phyloP scores from a whole-genome alignment of 352 stramenopile genomes.

The Globisporangium emineosum region DNA sequence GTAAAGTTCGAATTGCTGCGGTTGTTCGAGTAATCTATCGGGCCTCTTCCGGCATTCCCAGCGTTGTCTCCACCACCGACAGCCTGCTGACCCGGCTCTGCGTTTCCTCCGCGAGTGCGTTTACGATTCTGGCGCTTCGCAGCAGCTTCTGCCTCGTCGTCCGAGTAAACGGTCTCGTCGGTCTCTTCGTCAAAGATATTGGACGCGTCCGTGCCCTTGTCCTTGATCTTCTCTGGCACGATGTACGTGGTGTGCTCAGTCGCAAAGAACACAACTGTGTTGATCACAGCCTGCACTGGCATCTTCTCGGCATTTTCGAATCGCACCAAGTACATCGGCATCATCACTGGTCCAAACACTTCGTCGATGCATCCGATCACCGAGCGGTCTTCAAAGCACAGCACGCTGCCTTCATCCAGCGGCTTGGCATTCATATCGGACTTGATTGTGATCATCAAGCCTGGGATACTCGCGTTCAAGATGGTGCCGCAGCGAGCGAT shows the following conservation, averaged over 20 bases:
- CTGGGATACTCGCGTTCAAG: slow-evolving; percentile 55
- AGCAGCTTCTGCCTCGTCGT: slow-evolving; percentile 76
- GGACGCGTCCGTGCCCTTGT: slow-evolving; percentile 84
- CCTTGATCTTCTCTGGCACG: slow-evolving; percentile 63
- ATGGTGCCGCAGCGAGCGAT: slow-evolving; percentile 67
- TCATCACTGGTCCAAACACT: slow-evolving; percentile 79
- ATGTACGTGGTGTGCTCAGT: slow-evolving; percentile 84
- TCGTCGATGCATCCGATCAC: slow-evolving; percentile 83
- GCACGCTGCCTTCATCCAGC: slow-evolving; percentile 76
- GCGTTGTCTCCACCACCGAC: background rate
- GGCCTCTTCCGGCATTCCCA: too few relatives aligned
- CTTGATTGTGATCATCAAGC: slow-evolving; percentile 81
- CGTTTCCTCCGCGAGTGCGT: slow-evolving; percentile 39
- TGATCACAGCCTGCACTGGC: slow-evolving; percentile 35
- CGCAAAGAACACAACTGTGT: slow-evolving; percentile 57
- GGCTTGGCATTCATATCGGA: slow-evolving; percentile 52
- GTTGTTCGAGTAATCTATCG: slow-evolving; percentile 13
- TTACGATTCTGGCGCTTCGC: slow-evolving; percentile 73
- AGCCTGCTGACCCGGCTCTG: background rate
- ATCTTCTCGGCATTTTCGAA: slow-evolving; percentile 74
- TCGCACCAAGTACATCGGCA: slow-evolving; percentile 87
- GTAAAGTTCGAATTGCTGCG: slow-evolving; percentile 1
- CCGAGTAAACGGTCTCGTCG: slow-evolving; percentile 73
- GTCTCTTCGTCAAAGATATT: slow-evolving; percentile 87
- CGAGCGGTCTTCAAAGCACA: slow-evolving; percentile 75